Base-by-base conservation (phyloP, 2,329 filamentous ascomycete genomes). In the Tolypocladium tundrense region DNA sequence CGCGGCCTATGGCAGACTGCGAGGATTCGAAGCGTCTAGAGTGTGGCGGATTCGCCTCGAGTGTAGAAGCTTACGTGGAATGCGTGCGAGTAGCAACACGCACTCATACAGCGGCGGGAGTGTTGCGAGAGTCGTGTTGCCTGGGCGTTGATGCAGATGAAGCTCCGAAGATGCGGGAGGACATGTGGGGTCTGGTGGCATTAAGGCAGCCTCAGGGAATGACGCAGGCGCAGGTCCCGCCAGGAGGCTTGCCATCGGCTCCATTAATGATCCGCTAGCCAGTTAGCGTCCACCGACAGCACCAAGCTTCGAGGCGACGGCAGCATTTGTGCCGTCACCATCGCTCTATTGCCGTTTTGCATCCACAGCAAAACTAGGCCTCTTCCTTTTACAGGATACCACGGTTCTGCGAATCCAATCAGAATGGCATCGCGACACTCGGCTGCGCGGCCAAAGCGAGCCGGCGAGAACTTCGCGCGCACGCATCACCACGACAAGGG, bases 391-490 rank as follows among this genome's bases (percentile, higher is more conserved):
- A n/a, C 41, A 10, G 19, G 16, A 10, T 35, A n/a, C 33, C 13
- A 24, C 41, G 8, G n/a, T 19, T 55, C 21, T 21, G 10, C 24
- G 31, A 9, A 16, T 31, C 21, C 16, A 24, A 11, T 37, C 56
- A 50, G 24, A 27, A 65, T 66, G 64, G 58, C 64, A 33, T 66
- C 64, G 39, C 61, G 64, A 54, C 59, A 61, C 50, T 63, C 65
- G 37, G 64, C 65, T 35, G 88, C 88, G 56, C 88, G 90, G 42
- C 90, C 90, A 11, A 96, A 93, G 75, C 87, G 91, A 63, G 88
- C 84, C 5, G 89, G 87, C 66, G 91, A 96, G 75, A 84, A 87
- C 65, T 95, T 89, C 69, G 85, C 88, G 51, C 86, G 90, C 59
- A 85, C 84, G 21, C 85, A 93, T 70, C 86, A 90, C 67, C 77